Base-by-base conservation (phyloP, 805 yeast species). In the Torulaspora franciscae region DNA sequence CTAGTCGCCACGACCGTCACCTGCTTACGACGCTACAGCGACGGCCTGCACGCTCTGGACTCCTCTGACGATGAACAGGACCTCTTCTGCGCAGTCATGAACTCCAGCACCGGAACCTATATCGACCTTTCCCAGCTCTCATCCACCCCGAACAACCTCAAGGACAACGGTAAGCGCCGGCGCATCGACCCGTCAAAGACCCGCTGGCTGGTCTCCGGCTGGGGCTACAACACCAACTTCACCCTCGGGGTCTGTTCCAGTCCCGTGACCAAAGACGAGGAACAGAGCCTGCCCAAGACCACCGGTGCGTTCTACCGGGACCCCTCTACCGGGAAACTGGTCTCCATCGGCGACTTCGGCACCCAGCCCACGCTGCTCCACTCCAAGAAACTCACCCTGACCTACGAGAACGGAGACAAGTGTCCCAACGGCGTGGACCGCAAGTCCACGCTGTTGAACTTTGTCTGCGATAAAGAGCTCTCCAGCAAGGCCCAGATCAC, bases 401-500 rank as follows among this genome's bases (percentile, higher is more conserved):
- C 81, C 33, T 89, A 89, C 63, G 74, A 69, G 30, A 75, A 79
- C 57, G 96, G 96, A 2, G 77, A 81, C 34, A 70, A 63, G 56
- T 79, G 89, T 66, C 68, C 75, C 15, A 71, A 74, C 46, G 83
- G 84, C 0, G 65, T 72, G 40, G 74, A 70, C 29, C 69, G 79
- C 40, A 82, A 76, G 56, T 79, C 89, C 2, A 76, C 95, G 0
- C 62, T 85, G 3, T 59, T 88, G 37, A 75, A 85, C 17, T 85
- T 88, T 52, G 75, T 81, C 10, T 88, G 96, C 64, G 95, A 87
- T 63, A 73, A 85, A 48, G 91, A 84, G 40, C 77, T 84, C 57
- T 64, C 76, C 59, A 66, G 77, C 5, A 77, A 77, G 48, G 93
- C 90, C 0, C 71, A 77, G 28, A 69, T 87, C 0, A 74, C 85